These are phyloP conservation scores for Drechmeria coniospora DNA, from an alignment of 2,329 filamentous ascomycete genomes.

Conservation along the genomic window DNA sequence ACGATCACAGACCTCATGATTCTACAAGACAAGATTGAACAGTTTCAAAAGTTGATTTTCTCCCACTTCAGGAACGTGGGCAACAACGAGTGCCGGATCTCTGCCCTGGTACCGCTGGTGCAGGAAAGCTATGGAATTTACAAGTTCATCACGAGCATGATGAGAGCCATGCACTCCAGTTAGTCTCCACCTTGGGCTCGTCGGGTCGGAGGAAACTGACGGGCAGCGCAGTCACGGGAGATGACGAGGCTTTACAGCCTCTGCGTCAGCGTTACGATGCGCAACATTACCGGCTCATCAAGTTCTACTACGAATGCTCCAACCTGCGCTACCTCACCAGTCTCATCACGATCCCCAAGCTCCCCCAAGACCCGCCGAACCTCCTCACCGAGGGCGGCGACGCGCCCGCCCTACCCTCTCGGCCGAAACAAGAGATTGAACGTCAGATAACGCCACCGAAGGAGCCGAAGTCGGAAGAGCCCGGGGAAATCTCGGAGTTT, in stretches of 20 bases:
- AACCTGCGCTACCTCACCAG: slow-evolving; percentile 94
- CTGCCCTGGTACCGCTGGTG: slow-evolving; percentile 79
- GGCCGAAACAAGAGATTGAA: slow-evolving; percentile 63
- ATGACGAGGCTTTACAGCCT: slow-evolving; percentile 82
- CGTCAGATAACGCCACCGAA: slow-evolving; percentile 53
- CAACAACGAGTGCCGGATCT: slow-evolving; percentile 95
- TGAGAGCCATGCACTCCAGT: slow-evolving; percentile 94
- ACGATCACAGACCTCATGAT: slow-evolving; percentile 95
- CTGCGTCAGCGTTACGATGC: slow-evolving; percentile 82
- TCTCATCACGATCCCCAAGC: slow-evolving; percentile 87
- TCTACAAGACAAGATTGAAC: slow-evolving; percentile 94
- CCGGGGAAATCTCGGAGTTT: slow-evolving; percentile 92
- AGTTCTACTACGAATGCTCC: slow-evolving; percentile 98
- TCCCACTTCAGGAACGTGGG: slow-evolving; percentile 83
- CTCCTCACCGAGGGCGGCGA: slow-evolving; percentile 73
- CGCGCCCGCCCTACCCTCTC: slow-evolving; percentile 65
- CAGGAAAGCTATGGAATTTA: slow-evolving; percentile 99
- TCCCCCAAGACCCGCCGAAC: slow-evolving; percentile 87
- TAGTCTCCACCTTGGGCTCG: slow-evolving; percentile 18
- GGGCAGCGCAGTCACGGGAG: slow-evolving; percentile 55
- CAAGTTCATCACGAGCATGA: slow-evolving; percentile 99
- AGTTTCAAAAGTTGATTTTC: slow-evolving; percentile 97
- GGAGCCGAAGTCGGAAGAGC: slow-evolving; percentile 57
- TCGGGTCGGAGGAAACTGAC: slow-evolving; percentile 6
- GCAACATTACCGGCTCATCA: slow-evolving; percentile 89